Evolutionary conservation across 495 filamentous ascomycete species (phyloP), one percentile per base, ranked within the genome.

Genomic region (Filosporella fistucella): DNA sequence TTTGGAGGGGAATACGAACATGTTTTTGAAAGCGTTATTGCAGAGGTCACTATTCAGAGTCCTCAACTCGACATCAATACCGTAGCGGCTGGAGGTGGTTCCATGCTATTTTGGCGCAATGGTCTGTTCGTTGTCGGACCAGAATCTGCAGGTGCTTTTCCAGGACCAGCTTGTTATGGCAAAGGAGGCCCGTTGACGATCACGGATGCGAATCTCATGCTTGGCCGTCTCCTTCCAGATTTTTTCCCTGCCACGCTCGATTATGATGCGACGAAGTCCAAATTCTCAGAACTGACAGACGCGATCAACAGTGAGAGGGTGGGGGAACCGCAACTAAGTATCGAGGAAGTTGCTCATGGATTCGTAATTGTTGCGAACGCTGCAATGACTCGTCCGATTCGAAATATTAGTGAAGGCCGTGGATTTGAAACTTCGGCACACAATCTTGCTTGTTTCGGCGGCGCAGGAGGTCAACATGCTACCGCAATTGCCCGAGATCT

Each of bases 61-160:
- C 91, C 91, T 0, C 91, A 96, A 58, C 78, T 97, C 1, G 91
- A 97, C 65, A 96, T 97, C 66, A 96, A 96, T 64, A 97, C 91
- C 0, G 91, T 97, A 23, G 91, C 91, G n/a, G 91, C 91, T 17
- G 91, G 91, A 30, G 91, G 91, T 47, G 91, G 91, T n/a, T 95
- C 89, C 3, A 79, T 88, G 37, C 75, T 97, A 4, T 88, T 90
- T 56, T 97, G 83, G 73, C 80, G 82, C 38, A 96, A 97, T 51
- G 91, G 91, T 6, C 71, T 97, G 10, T 97, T 97, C 57, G 89
- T 93, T 17, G 91, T 96, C 22, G 91, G 91, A 0, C 91, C 91
- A 2, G 91, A 97, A 61, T 94, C 88, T 2, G 91, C 91, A 0
- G 83, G 89, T 24, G 91, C 91, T 7, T 89, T 95, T 59, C 91